Conservation (phyloP, 305 asterid genomes). For the Fraxinus sp. region DNA sequence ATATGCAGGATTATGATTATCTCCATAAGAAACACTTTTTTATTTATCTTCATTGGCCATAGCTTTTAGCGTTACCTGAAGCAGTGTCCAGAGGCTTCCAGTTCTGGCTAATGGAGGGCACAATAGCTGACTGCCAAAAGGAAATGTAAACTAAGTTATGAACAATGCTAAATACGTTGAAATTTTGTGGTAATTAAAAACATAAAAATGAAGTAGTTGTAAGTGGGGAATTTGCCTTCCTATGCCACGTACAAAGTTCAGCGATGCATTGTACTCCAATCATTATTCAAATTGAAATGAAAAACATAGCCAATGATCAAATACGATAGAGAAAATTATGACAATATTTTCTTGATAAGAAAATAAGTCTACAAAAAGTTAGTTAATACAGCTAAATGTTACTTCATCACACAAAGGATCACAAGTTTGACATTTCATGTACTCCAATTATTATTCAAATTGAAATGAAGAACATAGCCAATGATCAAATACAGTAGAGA, state of each 20-base stretch:
- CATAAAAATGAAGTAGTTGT: background rate
- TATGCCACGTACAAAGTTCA: background rate
- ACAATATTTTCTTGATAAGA: background rate
- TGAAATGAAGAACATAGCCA: background rate
- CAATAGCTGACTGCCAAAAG: conserved; percentile 17
- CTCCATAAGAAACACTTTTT: background rate
- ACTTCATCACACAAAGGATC: background rate
- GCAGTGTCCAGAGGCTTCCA: conserved; percentile 4
- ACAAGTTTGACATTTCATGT: background rate
- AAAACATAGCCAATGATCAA: background rate
- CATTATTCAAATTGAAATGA: background rate
- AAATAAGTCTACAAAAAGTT: background rate
- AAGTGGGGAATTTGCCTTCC: background rate
- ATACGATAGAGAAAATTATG: background rate
- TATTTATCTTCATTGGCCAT: background rate
- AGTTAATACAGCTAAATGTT: background rate
- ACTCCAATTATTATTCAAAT: background rate
- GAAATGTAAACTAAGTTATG: conserved; percentile 14
- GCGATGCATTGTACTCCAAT: background rate
- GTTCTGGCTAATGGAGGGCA: conserved; percentile 27
- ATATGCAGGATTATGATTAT: background rate
- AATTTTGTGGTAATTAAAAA: background rate
- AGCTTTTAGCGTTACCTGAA: conserved; percentile 27
- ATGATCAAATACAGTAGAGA: background rate
- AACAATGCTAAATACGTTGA: background rate